These are phyloP conservation scores for Spirogloea muscicola DNA, from an alignment of 139 green algal species.

Conservation along the genomic window DNA sequence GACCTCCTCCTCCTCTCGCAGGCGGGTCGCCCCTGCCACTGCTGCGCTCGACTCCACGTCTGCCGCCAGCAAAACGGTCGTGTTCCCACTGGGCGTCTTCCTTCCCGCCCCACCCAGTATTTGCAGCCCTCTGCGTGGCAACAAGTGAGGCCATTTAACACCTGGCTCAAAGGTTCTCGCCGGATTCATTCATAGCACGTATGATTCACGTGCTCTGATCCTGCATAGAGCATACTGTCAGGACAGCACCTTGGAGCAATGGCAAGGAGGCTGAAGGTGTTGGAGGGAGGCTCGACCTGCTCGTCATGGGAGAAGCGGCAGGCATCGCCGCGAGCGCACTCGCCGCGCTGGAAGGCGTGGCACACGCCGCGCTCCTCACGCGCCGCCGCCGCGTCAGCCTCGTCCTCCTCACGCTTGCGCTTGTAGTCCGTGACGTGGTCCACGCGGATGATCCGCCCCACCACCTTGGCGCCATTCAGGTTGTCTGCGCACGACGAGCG, in stretches of 20 bases:
- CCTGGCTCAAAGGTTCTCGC: neutral
- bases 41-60: too few relatives aligned
- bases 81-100: neutral
- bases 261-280: too few relatives aligned
- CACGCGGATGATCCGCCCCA: constrained; percentile 75
- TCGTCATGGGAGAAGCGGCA: constrained; percentile 55
- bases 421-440: constrained; percentile 98
- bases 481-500: constrained; percentile 71
- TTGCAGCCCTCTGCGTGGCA: constrained; percentile 15
- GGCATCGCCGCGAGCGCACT: constrained; percentile 45
- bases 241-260: too few relatives aligned
- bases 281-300: constrained; percentile 9
- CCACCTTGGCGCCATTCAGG: constrained; percentile 81
- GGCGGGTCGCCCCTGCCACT: too few relatives aligned
- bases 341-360: constrained; percentile 50
- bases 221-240: too few relatives aligned
- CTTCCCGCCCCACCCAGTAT: constrained; percentile 14
- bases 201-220: too few relatives aligned
- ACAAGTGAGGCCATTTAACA: neutral
- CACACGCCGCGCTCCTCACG: constrained; percentile 42
- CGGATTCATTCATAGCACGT: neutral
- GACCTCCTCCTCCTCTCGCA: neutral
- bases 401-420: constrained; percentile 57
- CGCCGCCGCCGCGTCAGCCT: constrained; percentile 29
- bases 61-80: too few relatives aligned